phyloP scores from a whole-genome alignment of 2,329 filamentous ascomycete species.

The Epichloe baconii region DNA sequence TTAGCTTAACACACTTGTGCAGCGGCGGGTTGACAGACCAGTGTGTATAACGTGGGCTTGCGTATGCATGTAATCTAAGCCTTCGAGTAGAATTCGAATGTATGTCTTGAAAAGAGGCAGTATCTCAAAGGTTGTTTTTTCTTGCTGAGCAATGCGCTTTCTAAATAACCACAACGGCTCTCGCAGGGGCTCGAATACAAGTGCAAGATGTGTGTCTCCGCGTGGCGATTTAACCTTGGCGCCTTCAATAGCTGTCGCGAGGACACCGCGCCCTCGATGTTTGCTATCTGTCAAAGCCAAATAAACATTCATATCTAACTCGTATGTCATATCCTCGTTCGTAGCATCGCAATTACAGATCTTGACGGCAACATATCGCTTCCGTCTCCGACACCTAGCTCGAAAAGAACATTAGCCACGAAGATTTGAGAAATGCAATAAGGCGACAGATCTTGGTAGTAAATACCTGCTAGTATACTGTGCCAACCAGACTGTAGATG shows the following conservation, averaged over 20 bases:
- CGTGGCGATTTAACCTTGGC: constrained; percentile 17
- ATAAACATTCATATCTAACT: constrained; percentile 7
- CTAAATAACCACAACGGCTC: constrained; percentile 24
- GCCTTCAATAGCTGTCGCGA: constrained; percentile 18
- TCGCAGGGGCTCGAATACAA: constrained; percentile 26
- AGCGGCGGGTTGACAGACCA: constrained; percentile 14
- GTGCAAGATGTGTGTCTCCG: constrained; percentile 19
- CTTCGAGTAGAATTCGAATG: constrained; percentile 22
- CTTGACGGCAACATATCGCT: constrained; percentile 12
- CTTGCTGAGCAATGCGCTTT: constrained; percentile 22
- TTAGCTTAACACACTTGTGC: neutral
- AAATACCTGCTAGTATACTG: constrained; percentile 4
- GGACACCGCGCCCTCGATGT: constrained; percentile 17
- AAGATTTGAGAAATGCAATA: neutral
- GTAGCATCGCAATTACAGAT: constrained; percentile 11
- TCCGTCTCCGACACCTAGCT: constrained; percentile 1
- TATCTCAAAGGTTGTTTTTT: constrained; percentile 3
- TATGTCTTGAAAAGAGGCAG: constrained; percentile 21
- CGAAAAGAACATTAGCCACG: neutral
- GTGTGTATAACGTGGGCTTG: constrained; percentile 31
- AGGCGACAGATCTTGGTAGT: neutral
- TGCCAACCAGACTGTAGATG: constrained; percentile 26
- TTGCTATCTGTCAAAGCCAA: constrained; percentile 1
- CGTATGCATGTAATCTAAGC: constrained; percentile 25
- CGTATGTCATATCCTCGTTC: constrained; percentile 11